phyloP scores from a whole-genome alignment of 371 early-diverging fungal genomes.

The Rhizomucor miehei region DNA sequence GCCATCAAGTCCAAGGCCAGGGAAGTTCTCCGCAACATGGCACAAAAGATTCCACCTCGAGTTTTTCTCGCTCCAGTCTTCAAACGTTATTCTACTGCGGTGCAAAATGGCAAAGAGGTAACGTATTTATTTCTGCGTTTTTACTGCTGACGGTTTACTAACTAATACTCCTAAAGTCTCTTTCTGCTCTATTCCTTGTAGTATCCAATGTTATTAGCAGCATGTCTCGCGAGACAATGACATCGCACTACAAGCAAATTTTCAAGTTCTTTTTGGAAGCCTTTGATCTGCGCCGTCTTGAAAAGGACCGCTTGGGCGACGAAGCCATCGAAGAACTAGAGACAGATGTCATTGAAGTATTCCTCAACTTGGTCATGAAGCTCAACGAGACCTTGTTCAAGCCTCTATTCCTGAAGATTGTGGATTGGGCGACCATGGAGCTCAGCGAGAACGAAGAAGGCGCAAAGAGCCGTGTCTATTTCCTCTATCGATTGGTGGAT shows the following conservation, averaged over 20 bases:
- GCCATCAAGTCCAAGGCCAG: slow-evolving; percentile 52
- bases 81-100: slow-evolving; percentile 53
- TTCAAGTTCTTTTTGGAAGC: slow-evolving; percentile 77
- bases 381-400: slow-evolving; percentile 93
- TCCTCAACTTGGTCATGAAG: slow-evolving; percentile 82
- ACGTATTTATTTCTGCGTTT: not conserved
- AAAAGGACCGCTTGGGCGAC: slow-evolving; percentile 23
- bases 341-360: slow-evolving; percentile 63
- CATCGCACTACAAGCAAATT: slow-evolving; percentile 70
- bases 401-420: slow-evolving; percentile 84
- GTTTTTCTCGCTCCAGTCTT: slow-evolving; percentile 69
- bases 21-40: slow-evolving; percentile 51
- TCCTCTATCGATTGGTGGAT: slow-evolving; percentile 81
- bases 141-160: not conserved
- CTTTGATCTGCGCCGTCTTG: slow-evolving; percentile 66
- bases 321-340: slow-evolving; percentile 61
- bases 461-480: slow-evolving; percentile 56
- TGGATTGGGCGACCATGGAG: slow-evolving; percentile 87
- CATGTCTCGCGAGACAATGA: slow-evolving; percentile 66
- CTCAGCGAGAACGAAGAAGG: slow-evolving; percentile 36
- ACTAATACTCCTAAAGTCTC: not conserved
- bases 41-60: slow-evolving; percentile 64
- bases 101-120: slow-evolving; percentile 54
- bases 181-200: slow-evolving; percentile 45
- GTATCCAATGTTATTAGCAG: slow-evolving; percentile 59